Evolutionary conservation across 1,284 basidiomycete genomes (phyloP), one percentile per base, ranked within the genome.

Genomic region (Malassezia caprae): DNA sequence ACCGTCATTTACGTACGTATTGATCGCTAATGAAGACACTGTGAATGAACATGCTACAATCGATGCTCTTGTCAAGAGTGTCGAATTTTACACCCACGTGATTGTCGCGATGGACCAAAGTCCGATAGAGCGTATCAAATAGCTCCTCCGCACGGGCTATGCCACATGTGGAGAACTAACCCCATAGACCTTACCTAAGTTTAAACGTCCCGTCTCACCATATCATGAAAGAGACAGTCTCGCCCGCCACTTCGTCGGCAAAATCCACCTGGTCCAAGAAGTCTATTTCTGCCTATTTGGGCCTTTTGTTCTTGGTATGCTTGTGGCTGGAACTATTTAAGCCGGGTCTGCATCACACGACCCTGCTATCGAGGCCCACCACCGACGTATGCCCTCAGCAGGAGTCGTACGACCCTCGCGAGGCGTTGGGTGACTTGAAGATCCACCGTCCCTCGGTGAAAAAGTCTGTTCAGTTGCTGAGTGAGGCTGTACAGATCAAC

Each of bases 41-140:
- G 80, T 84, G 37, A 80, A 84, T 58, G 82, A 84, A 76, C 76
- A 79, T 77, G 59, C 53, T 56, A 45, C 49, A 27, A 71, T 67
- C 21, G 54, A 69, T 30, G 78, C 73, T 0, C 76, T 80, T 56
- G 69, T 78, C 39, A 75, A 73, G 41, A 75, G 76, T 10, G 76
- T 76, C n/a, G 60, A 73, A 24, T 80, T 78, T 70, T 80, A 76
- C 70, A 77, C 77, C 64, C 74, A 78, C 61, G 69, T 80, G 15
- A 65, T 80, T 21, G 67, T 68, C 27, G 80, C 80, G 63, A 69
- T 76, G 4, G 72, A 76, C 46, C 62, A 72, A 12, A n/a, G n/a
- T 7, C 41, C 24, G 10, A 43, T 43, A 7, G 41, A 43, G 13
- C 27, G 24, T 8, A 6, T 15, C 8, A 4, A 7, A 15, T 39